Evolutionary conservation across 2,329 filamentous ascomycete genomes (phyloP), one percentile per base, ranked within the genome.

Genomic region (Ascocoryne sarcoides): DNA sequence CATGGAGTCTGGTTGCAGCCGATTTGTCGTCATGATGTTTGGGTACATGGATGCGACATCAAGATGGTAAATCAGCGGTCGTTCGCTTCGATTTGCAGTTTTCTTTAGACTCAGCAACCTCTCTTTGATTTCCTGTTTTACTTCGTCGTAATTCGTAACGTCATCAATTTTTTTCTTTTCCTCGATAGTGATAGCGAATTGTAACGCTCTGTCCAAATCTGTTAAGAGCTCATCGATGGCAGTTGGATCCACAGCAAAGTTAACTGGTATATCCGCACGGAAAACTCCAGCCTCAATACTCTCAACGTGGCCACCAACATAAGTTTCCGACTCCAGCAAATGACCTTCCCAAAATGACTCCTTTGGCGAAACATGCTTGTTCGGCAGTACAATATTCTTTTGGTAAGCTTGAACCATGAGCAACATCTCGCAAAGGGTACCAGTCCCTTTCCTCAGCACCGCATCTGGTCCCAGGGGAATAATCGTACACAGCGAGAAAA

Each of bases 31-130:
- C 93, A 98, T 98, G 61, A 98, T 98, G 63, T 98, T 98, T 8
- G 92, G 92, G 60, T 98, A 98, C 92, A 98, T 98, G 44, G 92
- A 95, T 14, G 92, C 92, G 43, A 98, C 93, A 59, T 98, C 92
- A 65, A 98, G 70, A 71, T 98, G 92, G 65, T 98, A 98, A 50
- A 98, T 98, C 21, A 93, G 75, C 4, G 92, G 92, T 32, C 79
- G 71, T 61, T 98, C 92, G 52, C 71, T 79, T 47, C 92, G 75
- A 54, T 93, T 88, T 0, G 92, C 90, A 0, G 82, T 92, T 37
- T 80, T 71, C 60, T 84, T 93, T 38, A 98, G 69, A 47, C 79
- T 71, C 38, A 73, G 67, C 23, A 98, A 65, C 45, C 75, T 76
- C 19, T 79, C 75, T 3, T 71, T 66, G 50, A 98, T 96, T 60